Conservation (phyloP, 176 grass and related monocot genomes). For the Microstegium vimineum region DNA sequence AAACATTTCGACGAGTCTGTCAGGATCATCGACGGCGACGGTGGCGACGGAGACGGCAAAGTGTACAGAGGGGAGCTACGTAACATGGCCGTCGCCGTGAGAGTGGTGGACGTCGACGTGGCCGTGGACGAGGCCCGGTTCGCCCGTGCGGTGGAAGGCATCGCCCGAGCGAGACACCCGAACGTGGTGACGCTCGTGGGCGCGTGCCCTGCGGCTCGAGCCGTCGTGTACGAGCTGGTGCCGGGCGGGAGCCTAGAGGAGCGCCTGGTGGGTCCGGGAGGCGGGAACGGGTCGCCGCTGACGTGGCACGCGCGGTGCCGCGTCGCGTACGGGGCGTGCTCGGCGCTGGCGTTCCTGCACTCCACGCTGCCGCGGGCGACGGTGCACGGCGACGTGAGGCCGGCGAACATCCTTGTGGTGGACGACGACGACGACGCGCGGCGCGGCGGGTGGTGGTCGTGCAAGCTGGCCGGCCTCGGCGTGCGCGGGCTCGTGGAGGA, state of each 20-base stretch:
- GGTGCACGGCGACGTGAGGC: constrained; percentile 57
- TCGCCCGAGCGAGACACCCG: constrained; percentile 37
- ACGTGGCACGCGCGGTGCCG: constrained; percentile 56
- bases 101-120: constrained; percentile 27
- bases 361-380: constrained; percentile 11
- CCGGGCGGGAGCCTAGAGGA: constrained; percentile 51
- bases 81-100: constrained; percentile 41
- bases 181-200: constrained; percentile 41
- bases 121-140: constrained; percentile 38
- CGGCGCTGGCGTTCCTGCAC: constrained; percentile 52
- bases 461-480: constrained; percentile 52
- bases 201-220: constrained; percentile 50
- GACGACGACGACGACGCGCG: not conserved
- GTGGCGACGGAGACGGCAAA: constrained; percentile 18
- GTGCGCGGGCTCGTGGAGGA: not conserved
- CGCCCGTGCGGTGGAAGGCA: constrained; percentile 16
- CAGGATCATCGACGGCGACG: constrained; percentile 30
- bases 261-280: not conserved
- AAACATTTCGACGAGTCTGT: constrained; percentile 38
- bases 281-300: not conserved
- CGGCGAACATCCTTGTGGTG: constrained; percentile 48
- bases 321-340: constrained; percentile 35
- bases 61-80: constrained; percentile 46
- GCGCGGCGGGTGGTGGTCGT: not conserved
- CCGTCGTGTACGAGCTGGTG: constrained; percentile 49